Base-by-base conservation (phyloP, 2,329 filamentous ascomycete species). In the Monilinia polystroma region DNA sequence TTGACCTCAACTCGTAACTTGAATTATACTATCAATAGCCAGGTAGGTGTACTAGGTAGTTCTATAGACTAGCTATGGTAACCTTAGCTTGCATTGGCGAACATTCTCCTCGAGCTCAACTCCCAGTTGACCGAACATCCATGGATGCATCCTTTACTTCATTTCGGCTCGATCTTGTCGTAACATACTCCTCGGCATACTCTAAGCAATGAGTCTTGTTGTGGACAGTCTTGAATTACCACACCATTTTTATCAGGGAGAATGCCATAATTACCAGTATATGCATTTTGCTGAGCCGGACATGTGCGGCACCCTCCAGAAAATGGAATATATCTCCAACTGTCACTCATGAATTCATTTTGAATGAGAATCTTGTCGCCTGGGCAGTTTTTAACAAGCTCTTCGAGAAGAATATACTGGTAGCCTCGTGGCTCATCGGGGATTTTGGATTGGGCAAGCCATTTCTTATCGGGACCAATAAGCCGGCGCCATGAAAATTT, bases 351-450 rank as follows among this genome's bases (percentile, higher is more conserved):
- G 29, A 29, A 29, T 29, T 29, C 29, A 29, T 29, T 29, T 29
- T 29, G 29, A 29, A 29, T 35, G 32, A 35, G 1, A 7, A 35
- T 35, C 32, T 35, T 76, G 72, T 84, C 80, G 2, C 77, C 72
- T 0, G 79, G 80, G n/a, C 26, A 49, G 43, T 79, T 75, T 29
- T 78, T 77, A 32, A 79, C 81, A 29, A 87, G 75, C 54, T 82
- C 82, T 55, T 81, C 73, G 29, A 85, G 72, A 66, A 86, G 81
- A 41, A 81, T 77, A 63, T 79, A 79, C 32, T 60, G 43, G 23
- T 66, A 35, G 32, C 32, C 3, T 35, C 7, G 6, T 35, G 32
- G 3, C 32, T 35, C 32, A 35, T 35, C 32, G 3, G 7, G 4
- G 32, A 8, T 35, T 7, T 35, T 66, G 26, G 60, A 67, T 29